Base-by-base conservation (phyloP, 305 asterid species). In the Fraxinus greggii region DNA sequence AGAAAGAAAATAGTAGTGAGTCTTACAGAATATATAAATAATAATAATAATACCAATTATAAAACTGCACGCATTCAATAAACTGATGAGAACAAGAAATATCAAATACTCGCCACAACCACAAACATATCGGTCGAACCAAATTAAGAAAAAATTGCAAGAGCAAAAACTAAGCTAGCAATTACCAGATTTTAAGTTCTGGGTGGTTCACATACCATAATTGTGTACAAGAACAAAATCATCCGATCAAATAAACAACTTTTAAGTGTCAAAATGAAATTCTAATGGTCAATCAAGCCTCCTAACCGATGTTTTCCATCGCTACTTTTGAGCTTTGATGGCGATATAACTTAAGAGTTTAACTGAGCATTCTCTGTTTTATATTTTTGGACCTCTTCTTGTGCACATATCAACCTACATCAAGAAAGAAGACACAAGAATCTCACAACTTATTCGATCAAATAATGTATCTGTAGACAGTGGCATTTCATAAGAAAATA, bases 361-460 rank as follows among this genome's bases (percentile, higher is more conserved):
- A 45, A 40, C 40, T 76, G 79, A 17, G 69, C 79, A 17, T 76
- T 76, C 23, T 45, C 79, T 19, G 69, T 76, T 76, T 76, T 76
- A 28, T 76, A 26, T 29, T 59, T 48, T 76, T 48, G 79, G 70
- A n/a, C 69, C 42, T 76, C 79, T 29, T 76, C 79, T 76, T 76
- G 79, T 7, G 79, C 42, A 76, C 45, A 45, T 76, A 76, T 15
- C 65, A 76, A 59, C 79, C 79, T 76, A 76, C 70, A 48, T 31
- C 79, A 51, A 32, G 7, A 76, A 76, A 76, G 40, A 7, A 26
- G 48, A 19, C 56, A 76, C 38, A 76, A 76, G 75, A 69, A 13
- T 69, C 40, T 69, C 31, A 69, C 24, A 5, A 29, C 24, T 48
- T 28, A 51, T 26, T 65, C 42, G 36, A 19, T 48, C 61, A 24